Base-by-base conservation (phyloP, 805 yeast genomes). In the Candida golubevii region DNA sequence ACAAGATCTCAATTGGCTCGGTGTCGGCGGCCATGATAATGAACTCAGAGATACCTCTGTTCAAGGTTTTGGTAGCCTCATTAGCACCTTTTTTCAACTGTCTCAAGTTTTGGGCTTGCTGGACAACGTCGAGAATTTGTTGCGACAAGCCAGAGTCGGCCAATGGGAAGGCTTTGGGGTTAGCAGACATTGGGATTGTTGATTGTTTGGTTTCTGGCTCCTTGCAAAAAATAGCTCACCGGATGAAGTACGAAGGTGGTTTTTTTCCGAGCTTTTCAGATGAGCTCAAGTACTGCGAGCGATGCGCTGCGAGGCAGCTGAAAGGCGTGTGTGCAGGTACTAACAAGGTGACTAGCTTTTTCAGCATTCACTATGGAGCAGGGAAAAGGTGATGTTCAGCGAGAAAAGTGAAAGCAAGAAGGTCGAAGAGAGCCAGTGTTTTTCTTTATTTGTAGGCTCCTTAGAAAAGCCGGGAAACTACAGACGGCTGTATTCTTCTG, bases 11-110 rank as follows among this genome's bases (percentile, higher is more conserved):
- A 66, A 93, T 90, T 62, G 99, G 99, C 75, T 90, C 96, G 62
- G 99, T 89, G 69, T 93, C 99, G 61, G 99, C 99, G 57, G 99
- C 99, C 97, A 93, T 88, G 76, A 91, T 88, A 72, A 91, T 90
- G 80, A 91, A 91, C 77, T 91, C 99, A 62, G 97, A 87, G 65
- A 91, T 91, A 83, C 99, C 99, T 80, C 98, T 87, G 86, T 91
- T 91, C 75, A 91, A 81, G 61, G 97, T 91, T 81, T 91, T 91
- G 75, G 97, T 93, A 65, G 98, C 96, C 78, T 93, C 99, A 72
- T 93, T 93, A 59, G 99, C 99, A 74, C 99, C 99, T 74, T 93
- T 93, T 82, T 93, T 93, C 72, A 93, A 82, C 77, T 93, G 99
- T 79, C 98, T 89, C 69, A 93, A 81, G 76, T 86, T 89, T 63